These are phyloP conservation scores for Onygena corvina DNA, from an alignment of 2,329 filamentous ascomycete genomes.

Conservation along the genomic window DNA sequence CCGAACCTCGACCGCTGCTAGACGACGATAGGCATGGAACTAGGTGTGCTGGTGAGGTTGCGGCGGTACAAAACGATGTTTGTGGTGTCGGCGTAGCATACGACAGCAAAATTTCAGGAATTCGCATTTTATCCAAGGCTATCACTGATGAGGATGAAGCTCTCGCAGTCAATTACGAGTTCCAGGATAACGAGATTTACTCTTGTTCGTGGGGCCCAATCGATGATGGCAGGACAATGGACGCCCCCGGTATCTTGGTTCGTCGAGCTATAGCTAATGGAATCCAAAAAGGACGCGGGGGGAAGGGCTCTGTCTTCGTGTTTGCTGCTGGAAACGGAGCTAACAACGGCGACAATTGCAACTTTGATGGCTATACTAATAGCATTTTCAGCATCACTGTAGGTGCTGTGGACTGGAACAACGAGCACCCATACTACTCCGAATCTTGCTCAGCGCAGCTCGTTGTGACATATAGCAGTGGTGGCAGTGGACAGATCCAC, in stretches of 20 bases:
- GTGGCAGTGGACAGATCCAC: slow-evolving; percentile 77
- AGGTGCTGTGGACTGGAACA: slow-evolving; percentile 77
- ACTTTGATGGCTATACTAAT: slow-evolving; percentile 98
- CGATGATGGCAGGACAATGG: slow-evolving; percentile 89
- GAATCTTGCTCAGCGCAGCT: slow-evolving; percentile 92
- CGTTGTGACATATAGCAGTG: slow-evolving; percentile 93
- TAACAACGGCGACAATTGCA: slow-evolving; percentile 81
- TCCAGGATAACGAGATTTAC: slow-evolving; percentile 87
- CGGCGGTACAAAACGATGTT: slow-evolving; percentile 79
- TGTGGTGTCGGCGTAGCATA: slow-evolving; percentile 96
- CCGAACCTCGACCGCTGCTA: slow-evolving; percentile 69
- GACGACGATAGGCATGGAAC: slow-evolving; percentile 84
- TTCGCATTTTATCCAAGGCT: slow-evolving; percentile 81
- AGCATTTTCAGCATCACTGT: slow-evolving; percentile 98
- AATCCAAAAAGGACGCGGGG: slow-evolving; percentile 71
- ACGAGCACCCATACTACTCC: slow-evolving; percentile 87
- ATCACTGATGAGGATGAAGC: slow-evolving; percentile 92
- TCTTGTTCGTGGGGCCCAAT: slow-evolving; percentile 98
- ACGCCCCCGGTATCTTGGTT: slow-evolving; percentile 80
- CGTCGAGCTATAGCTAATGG: slow-evolving; percentile 83
- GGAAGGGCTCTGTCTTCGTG: slow-evolving; percentile 83
- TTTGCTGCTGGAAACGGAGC: slow-evolving; percentile 96
- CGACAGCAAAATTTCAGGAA: slow-evolving; percentile 76
- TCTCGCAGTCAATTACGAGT: slow-evolving; percentile 81
- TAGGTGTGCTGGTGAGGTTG: slow-evolving; percentile 85